Evolutionary conservation across 1,284 basidiomycete genomes (phyloP), one percentile per base, ranked within the genome.

Genomic region (Pseudozyma hubeiensis): DNA sequence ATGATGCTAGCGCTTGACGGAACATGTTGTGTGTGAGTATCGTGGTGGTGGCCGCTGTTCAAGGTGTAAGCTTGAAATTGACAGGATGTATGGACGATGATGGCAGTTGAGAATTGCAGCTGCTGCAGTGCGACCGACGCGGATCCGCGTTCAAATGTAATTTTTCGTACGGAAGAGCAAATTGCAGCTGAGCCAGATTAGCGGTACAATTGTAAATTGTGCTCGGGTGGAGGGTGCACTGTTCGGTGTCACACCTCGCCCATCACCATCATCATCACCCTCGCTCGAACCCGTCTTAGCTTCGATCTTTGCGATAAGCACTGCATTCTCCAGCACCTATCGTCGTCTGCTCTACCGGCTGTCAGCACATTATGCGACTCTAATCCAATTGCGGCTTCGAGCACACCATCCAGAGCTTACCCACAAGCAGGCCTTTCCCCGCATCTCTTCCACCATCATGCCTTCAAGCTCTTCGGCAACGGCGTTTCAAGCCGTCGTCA

Each of bases 1-100:
- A 67, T 44, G 59, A 48, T 54, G 69, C 51, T 52, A 62, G 48
- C 53, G 69, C 64, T 41, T 72, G 64, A 5, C 64, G 64, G 53
- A 72, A 67, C 69, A 72, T 72, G 29, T 13, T 70, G 57, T 35
- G 14, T 49, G 59, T 19, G 14, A 33, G 43, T 47, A n/a, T 2
- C 33, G 35, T 49, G 35, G 8, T 30, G 52, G 46, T 54, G 49
- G 47, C 41, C 24, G 43, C 17, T 33, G 51, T 35, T 3, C 24
- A 9, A 19, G n/a, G 19, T 7, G n/a, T 24, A 14, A 2, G 17
- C 33, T n/a, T 33, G 30, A 37, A 43, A 24, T 50, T 39, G 33
- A 2, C 19, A 52, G 44, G 30, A 57, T 56, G 44, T 19, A 53
- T 9, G 49, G 44, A 45, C 44, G 50, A 53, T 48, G 19, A 44